A percentile compares a stretch with the other conserved stretches of the same genome.
phyloP scores from a whole-genome alignment of 345 rosid species.

The Eucalyptus dawsonii region DNA sequence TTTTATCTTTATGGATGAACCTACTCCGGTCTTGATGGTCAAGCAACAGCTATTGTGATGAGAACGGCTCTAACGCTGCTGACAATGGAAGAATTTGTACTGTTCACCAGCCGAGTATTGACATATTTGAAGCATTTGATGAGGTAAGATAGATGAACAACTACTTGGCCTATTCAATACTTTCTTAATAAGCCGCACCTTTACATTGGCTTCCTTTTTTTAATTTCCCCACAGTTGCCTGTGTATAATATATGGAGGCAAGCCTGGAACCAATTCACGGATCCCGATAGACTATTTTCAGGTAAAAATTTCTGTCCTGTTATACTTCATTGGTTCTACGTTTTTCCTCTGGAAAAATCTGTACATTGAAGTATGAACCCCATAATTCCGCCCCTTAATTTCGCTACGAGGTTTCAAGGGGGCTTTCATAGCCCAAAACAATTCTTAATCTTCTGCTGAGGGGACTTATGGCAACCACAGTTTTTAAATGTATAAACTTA shows the following conservation, averaged over 20 bases:
- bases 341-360: not conserved
- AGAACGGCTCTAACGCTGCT: not conserved
- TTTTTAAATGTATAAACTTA: not conserved
- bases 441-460: not conserved
- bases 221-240: not conserved
- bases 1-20: not conserved
- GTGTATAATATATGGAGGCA: not conserved
- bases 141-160: conserved; percentile 33
- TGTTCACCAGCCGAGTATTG: conserved; percentile 87
- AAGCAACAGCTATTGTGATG: not conserved
- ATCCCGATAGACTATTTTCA: not conserved
- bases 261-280: not conserved
- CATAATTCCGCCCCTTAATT: no score
- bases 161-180: not conserved
- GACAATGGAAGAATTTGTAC: conserved; percentile 23
- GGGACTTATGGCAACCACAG: not conserved
- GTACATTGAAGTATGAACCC: not conserved
- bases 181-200: not conserved
- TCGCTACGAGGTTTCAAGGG: not conserved
- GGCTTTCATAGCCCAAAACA: not conserved
- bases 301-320: not conserved
- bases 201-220: not conserved
- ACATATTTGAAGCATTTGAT: conserved; percentile 86
- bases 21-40: not conserved
- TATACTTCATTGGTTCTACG: not conserved